Base-by-base conservation (phyloP, 495 filamentous ascomycete species). In the Neurospora cerealis region DNA sequence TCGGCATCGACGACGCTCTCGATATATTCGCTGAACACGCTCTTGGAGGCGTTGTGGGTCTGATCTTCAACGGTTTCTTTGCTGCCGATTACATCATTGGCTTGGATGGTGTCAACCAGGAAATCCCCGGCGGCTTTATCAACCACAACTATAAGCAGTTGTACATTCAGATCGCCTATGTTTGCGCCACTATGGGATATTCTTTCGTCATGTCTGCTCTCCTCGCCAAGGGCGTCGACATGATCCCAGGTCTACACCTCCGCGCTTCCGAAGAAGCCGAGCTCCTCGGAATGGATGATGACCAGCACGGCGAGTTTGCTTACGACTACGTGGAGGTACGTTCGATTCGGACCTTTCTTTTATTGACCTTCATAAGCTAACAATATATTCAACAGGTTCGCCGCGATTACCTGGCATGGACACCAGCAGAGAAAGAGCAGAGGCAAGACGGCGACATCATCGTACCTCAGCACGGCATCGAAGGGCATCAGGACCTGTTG, bases 21-120 rank as follows among this genome's bases (percentile, higher is more conserved):
- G 96, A 99, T 84, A 93, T 99, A 77, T 96, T 98, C 84, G 95
- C 96, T 78, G 96, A 98, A 86, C 96, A 99, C 90, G 95, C 91
- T 73, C 86, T 99, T 77, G 94, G 95, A 70, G 96, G 96, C 73
- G 97, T 98, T 75, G 85, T 98, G 78, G 96, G 96, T 42, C 89
- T 98, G 38, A 77, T 97, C 72, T 95, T 96, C 89, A 98, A 98
- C 85, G 96, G 87, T 41, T 83, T 99, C 75, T 97, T 99, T 85
- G 93, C 87, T 39, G 92, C 94, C 66, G 88, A 88, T 81, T 93
- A 93, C 85, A 93, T 99, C 79, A 94, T 97, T 79, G 93, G 95
- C 42, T 89, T 97, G 42, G 95, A 97, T 81, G 95, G 95, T 44
- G 93, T 97, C 79, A 98, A 95, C 87, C 93, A 88, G 37, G 93